Conservation (phyloP, 768 basidiomycete species). For the Russula ochroleuca region DNA sequence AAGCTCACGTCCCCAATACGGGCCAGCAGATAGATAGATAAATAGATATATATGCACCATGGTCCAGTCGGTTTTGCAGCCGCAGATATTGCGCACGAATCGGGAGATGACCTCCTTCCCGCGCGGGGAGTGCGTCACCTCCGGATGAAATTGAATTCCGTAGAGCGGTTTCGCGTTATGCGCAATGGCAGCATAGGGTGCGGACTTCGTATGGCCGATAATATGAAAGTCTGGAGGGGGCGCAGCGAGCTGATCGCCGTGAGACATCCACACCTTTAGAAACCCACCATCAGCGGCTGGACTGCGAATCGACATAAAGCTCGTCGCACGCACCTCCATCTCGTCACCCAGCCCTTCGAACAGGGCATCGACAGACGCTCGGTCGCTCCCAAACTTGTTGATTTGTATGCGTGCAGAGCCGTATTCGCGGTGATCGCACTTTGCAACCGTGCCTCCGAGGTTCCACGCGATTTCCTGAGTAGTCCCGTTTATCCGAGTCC, state of each 20-base stretch:
- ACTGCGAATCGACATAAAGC: neutral
- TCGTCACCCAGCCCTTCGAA: conserved; percentile 86
- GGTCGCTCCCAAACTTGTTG: conserved; percentile 51
- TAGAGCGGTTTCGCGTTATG: conserved; percentile 87
- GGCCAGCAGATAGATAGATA: neutral
- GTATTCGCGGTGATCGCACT: conserved; percentile 91
- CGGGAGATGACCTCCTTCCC: conserved; percentile 86
- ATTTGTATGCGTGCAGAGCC: conserved; percentile 84
- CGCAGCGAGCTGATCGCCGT: conserved; percentile 87
- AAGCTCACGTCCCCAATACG: neutral
- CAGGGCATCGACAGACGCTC: conserved; percentile 58
- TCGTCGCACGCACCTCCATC: conserved; percentile 66
- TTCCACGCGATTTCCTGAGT: conserved; percentile 88
- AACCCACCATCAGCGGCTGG: neutral
- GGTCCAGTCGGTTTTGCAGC: conserved; percentile 81
- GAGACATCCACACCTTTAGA: conserved; percentile 97
- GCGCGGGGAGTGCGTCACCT: conserved; percentile 89
- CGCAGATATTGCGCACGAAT: conserved; percentile 83
- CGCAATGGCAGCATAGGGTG: conserved; percentile 90
- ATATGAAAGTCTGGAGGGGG: conserved; percentile 81
- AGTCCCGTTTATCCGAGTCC: neutral
- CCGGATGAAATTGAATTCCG: conserved; percentile 98
- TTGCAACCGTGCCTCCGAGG: conserved; percentile 76
- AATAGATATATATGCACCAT: conserved; percentile 53
- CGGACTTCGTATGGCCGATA: conserved; percentile 80